A percentile compares a stretch with the other conserved stretches of the same genome.
phyloP scores from a whole-genome alignment of 2,329 filamentous ascomycete species.

The Ophiostoma perfectum region DNA sequence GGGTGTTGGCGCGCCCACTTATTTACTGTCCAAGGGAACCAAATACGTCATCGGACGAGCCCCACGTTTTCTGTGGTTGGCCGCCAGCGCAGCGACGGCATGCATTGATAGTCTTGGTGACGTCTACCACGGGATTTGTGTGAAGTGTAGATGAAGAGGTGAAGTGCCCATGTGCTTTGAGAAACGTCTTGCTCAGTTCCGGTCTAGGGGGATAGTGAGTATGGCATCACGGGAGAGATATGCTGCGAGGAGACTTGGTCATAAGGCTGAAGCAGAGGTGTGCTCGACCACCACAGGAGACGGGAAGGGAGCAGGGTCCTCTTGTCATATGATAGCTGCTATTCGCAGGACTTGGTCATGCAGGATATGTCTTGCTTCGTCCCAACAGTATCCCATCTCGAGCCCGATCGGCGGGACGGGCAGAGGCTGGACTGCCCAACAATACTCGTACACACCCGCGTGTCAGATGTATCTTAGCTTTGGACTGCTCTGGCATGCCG shows the following conservation, averaged over 20 bases:
- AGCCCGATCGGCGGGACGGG: no score
- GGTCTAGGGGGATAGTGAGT: no score
- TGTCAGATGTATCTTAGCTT: not conserved
- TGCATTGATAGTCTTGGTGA: not conserved
- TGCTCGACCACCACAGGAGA: not conserved
- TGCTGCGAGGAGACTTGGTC: not conserved
- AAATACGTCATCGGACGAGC: conserved; percentile 14
- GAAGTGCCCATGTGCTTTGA: no score
- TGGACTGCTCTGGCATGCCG: not conserved
- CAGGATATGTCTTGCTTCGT: not conserved
- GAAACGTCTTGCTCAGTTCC: no score
- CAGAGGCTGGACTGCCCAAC: no score
- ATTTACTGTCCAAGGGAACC: not conserved
- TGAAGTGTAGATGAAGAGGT: no score
- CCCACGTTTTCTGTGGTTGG: conserved; percentile 9
- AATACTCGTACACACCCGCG: no score
- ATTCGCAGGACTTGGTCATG: not conserved
- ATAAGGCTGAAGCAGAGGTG: not conserved
- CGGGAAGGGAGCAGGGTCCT: not conserved
- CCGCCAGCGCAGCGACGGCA: not conserved
- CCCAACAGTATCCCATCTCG: not conserved
- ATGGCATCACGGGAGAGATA: not conserved
- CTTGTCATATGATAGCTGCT: not conserved
- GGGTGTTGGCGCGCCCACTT: conserved; percentile 4
- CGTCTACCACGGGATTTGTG: not conserved